Conservation (phyloP, 352 stramenopile species). For the Phytophthora tentaculata region DNA sequence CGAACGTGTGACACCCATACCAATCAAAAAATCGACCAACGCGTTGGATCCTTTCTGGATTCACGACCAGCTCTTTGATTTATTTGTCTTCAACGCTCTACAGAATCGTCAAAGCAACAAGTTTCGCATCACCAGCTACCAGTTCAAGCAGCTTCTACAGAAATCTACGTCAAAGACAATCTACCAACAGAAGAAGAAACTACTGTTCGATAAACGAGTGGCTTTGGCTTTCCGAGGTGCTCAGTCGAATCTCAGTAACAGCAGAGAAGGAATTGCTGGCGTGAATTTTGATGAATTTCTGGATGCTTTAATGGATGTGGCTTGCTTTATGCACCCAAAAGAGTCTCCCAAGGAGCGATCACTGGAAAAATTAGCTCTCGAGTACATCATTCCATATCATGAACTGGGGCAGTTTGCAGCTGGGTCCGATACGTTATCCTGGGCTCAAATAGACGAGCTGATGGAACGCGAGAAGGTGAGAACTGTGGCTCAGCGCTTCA, state of each 20-base stretch:
- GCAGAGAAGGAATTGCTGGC: constrained; percentile 26
- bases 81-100: constrained; percentile 67
- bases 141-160: constrained; percentile 71
- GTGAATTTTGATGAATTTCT: constrained; percentile 66
- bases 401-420: constrained; percentile 32
- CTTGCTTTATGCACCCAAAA: constrained; percentile 47
- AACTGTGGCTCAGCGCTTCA: constrained; percentile 47
- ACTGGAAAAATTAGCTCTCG: constrained; percentile 44
- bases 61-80: constrained; percentile 65
- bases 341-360: constrained; percentile 38
- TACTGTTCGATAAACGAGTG: constrained; percentile 52
- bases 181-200: constrained; percentile 40
- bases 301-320: constrained; percentile 62
- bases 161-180: constrained; percentile 34
- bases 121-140: constrained; percentile 58
- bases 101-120: constrained; percentile 56
- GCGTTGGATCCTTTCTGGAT: constrained; percentile 55
- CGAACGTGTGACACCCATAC: background rate
- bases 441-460: constrained; percentile 51
- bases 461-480: constrained; percentile 33
- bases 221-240: constrained; percentile 32
- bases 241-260: constrained; percentile 22
- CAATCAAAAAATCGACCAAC: background rate
- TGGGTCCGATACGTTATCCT: constrained; percentile 30
- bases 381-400: constrained; percentile 51